Conservation (phyloP, 768 basidiomycete species). For the Termitomyces sp. region DNA sequence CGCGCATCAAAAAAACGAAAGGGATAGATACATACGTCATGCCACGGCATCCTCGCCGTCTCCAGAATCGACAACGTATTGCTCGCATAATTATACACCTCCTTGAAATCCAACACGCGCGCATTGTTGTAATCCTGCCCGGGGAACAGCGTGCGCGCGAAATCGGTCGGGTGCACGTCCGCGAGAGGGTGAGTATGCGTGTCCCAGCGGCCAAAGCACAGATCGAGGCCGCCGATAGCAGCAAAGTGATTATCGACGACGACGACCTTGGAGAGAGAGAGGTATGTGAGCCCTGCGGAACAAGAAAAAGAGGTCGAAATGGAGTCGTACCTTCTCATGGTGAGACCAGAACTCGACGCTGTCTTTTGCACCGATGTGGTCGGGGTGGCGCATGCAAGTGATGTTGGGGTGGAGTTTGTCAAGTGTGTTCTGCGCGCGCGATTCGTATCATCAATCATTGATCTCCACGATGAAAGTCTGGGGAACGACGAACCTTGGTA, state of each 20-base stretch:
- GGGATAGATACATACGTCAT: conserved; percentile 62
- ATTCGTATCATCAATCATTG: too few species aligned
- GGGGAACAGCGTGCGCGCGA: conserved; percentile 79
- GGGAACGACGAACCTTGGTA: conserved; percentile 50
- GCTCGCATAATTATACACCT: conserved; percentile 74
- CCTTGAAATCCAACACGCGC: conserved; percentile 78
- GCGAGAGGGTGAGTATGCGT: conserved; percentile 86
- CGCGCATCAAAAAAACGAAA: background rate
- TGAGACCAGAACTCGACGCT: conserved; percentile 87
- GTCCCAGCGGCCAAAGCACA: conserved; percentile 98
- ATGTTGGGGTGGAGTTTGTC: conserved; percentile 88
- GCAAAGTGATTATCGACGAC: conserved; percentile 85
- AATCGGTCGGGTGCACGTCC: conserved; percentile 89
- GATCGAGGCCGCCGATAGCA: conserved; percentile 90
- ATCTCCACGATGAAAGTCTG: background rate
- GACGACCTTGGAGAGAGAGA: conserved; percentile 53
- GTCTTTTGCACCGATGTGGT: conserved; percentile 84
- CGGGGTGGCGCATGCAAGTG: conserved; percentile 84
- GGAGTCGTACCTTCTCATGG: conserved; percentile 67
- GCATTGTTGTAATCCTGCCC: conserved; percentile 96
- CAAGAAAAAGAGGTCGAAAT: background rate
- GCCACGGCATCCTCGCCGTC: conserved; percentile 88
- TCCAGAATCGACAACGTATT: conserved; percentile 67
- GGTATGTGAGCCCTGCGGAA: background rate
- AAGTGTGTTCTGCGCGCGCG: conserved; percentile 50